Base-by-base conservation (phyloP, 139 green algal species). In the Chara braunii region DNA sequence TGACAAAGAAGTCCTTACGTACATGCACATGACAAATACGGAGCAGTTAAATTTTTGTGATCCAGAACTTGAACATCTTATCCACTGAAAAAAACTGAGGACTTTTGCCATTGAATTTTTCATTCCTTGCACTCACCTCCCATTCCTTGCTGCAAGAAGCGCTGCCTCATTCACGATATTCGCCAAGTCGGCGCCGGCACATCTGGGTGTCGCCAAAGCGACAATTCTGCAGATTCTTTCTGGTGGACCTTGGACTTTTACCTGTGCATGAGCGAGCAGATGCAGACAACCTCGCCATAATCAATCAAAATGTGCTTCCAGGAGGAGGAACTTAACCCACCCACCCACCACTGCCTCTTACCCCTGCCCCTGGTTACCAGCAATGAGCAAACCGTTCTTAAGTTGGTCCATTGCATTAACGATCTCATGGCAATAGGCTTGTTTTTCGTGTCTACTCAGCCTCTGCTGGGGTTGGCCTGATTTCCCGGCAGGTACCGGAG, bases 161-260 rank as follows among this genome's bases (percentile, higher is more conserved):
- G 94, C 93, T 0, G 93, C 88, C 86, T 99, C 94, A 74, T 99
- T 99, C 58, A 98, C 81, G 73, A 99, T 80, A 83, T 99, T 99
- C 68, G 90, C 83, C 52, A 99, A 81, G 76, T 99, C 94, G 68
- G 94, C 94, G 44, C 94, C 88, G 52, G 65, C 54, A 78, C 94
- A 94, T 31, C 93, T 93, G n/a, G 90, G 90, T 3, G 91, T 96
- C 52, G 88, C 81, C 64, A 86, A 75, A 4, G 93, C 88, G 42
- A 99, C 64, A 18, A 64, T 28, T 9, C 32, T 51, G 18, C 34
- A 31, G 51, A 71, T 58, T 12, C 50, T 33, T 31, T 69, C 50
- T 9, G n/a, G n/a, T n/a, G 87, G 78, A 90, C 90, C 43, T 95
- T 86, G 51, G 96, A 79, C 79, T 94, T 85, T 11, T 96, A 83